A percentile compares a stretch with the other conserved stretches of the same genome.
phyloP scores from a whole-genome alignment of 306 rosid species.

The Castanopsis chinensis region DNA sequence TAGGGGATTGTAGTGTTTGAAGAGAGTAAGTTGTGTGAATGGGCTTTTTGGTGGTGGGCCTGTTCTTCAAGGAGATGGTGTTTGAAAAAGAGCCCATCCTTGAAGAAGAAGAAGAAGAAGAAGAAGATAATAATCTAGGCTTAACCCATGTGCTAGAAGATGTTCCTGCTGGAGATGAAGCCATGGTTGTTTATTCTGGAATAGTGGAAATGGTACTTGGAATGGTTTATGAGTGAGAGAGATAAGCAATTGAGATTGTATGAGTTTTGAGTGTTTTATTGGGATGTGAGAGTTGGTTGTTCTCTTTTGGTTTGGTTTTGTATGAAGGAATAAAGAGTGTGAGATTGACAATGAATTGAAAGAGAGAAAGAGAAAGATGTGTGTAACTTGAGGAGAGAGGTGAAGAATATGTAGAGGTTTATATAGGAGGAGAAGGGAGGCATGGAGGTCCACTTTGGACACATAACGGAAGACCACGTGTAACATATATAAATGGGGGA shows the following conservation, averaged over 20 bases:
- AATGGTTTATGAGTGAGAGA: background rate
- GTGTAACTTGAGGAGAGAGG: slow-evolving; percentile 21
- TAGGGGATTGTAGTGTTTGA: slow-evolving; percentile 53
- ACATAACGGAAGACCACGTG: slow-evolving; percentile 70
- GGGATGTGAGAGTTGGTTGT: background rate
- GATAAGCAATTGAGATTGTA: background rate
- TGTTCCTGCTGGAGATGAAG: slow-evolving; percentile 16
- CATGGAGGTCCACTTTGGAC: slow-evolving; percentile 39
- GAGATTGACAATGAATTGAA: background rate
- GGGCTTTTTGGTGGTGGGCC: background rate
- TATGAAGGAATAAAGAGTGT: background rate
- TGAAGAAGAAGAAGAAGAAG: slow-evolving; percentile 12
- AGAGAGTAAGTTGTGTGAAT: slow-evolving; percentile 42
- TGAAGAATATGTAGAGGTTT: slow-evolving; percentile 37
- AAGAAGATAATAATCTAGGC: slow-evolving; percentile 19
- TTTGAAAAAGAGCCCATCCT: slow-evolving; percentile 23
- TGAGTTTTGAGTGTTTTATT: slow-evolving; percentile 5
- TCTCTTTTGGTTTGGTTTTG: background rate
- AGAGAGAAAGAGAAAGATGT: background rate
- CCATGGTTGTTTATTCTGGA: slow-evolving; percentile 33
- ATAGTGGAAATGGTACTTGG: background rate
- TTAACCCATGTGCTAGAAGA: slow-evolving; percentile 33
- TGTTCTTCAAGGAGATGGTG: slow-evolving; percentile 22
- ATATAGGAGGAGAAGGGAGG: slow-evolving; percentile 34
- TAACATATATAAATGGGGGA: slow-evolving; percentile 40